Percentiles rank a stretch among this genome's conserved stretches.
Evolutionary conservation across 148 eudicot genomes (phyloP).

Genomic region (Rhododendron mucronatum): DNA sequence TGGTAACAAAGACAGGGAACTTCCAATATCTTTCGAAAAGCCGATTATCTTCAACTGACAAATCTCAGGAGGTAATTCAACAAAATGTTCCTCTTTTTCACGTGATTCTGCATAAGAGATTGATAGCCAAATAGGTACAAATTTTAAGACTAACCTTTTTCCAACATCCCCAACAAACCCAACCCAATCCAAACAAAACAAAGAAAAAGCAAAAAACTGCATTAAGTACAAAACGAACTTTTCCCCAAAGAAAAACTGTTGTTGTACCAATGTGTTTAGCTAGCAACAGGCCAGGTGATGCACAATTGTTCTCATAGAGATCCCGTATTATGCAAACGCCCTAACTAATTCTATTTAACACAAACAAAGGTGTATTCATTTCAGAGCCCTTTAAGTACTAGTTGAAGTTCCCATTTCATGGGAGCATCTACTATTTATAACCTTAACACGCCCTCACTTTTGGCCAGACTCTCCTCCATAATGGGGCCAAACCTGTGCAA

Average conservation of each 20-base stretch:
- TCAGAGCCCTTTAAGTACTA: background rate
- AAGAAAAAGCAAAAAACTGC: background rate
- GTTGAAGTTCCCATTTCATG: background rate
- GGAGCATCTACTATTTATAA: background rate
- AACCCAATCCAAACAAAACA: background rate
- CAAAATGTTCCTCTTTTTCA: slow-evolving; percentile 81
- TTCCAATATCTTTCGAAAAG: slow-evolving; percentile 88
- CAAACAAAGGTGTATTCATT: background rate
- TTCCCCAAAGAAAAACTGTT: background rate
- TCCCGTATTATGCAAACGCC: background rate
- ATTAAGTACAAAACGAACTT: background rate
- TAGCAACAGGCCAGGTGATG: background rate
- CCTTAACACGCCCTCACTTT: background rate
- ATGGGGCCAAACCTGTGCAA: background rate
- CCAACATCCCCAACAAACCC: background rate
- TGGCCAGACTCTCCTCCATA: background rate
- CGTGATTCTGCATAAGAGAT: slow-evolving; percentile 41
- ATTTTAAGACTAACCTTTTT: background rate
- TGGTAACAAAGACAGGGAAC: slow-evolving; percentile 85
- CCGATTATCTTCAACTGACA: slow-evolving; percentile 83
- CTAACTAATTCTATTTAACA: background rate
- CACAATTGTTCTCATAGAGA: background rate
- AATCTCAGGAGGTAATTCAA: slow-evolving; percentile 91
- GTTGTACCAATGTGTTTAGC: background rate
- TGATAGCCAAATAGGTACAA: background rate